A percentile compares a stretch with the other conserved stretches of the same genome.
Conservation (phyloP, 192 early-diverging fungal genomes). For the Backusella morwellensis region DNA sequence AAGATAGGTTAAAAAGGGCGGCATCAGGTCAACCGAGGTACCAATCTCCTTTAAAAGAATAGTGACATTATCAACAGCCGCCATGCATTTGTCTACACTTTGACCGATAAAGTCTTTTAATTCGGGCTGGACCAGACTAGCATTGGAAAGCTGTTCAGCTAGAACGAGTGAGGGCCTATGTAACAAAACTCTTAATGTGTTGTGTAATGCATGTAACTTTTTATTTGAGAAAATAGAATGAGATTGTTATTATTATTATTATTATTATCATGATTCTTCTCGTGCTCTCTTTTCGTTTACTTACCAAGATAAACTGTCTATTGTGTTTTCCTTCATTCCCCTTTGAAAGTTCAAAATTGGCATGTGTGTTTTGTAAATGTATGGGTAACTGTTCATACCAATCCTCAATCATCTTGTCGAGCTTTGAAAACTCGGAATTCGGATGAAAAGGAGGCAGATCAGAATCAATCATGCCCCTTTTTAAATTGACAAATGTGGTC, state of each 20-base stretch:
- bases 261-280: background rate
- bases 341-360: slow-evolving; percentile 32
- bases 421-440: slow-evolving; percentile 42
- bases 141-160: background rate
- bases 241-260: background rate
- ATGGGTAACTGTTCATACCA: slow-evolving; percentile 40
- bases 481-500: slow-evolving; percentile 44
- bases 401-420: slow-evolving; percentile 33
- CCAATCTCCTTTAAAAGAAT: slow-evolving; percentile 38
- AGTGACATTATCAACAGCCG: slow-evolving; percentile 42
- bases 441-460: slow-evolving; percentile 36
- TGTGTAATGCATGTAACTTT: slow-evolving; percentile 43
- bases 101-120: slow-evolving; percentile 35
- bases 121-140: slow-evolving; percentile 2
- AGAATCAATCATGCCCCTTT: slow-evolving; percentile 30
- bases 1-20: slow-evolving; percentile 47
- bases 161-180: slow-evolving; percentile 45
- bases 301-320: slow-evolving; percentile 13
- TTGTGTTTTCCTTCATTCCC: slow-evolving; percentile 22
- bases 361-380: slow-evolving; percentile 35
- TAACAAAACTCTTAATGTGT: slow-evolving; percentile 44
- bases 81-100: slow-evolving; percentile 38
- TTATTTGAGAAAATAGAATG: background rate
- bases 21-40: slow-evolving; percentile 26
- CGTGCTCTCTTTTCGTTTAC: background rate